phyloP scores from a whole-genome alignment of 805 yeast species.

The Kodamaea sagamina region DNA sequence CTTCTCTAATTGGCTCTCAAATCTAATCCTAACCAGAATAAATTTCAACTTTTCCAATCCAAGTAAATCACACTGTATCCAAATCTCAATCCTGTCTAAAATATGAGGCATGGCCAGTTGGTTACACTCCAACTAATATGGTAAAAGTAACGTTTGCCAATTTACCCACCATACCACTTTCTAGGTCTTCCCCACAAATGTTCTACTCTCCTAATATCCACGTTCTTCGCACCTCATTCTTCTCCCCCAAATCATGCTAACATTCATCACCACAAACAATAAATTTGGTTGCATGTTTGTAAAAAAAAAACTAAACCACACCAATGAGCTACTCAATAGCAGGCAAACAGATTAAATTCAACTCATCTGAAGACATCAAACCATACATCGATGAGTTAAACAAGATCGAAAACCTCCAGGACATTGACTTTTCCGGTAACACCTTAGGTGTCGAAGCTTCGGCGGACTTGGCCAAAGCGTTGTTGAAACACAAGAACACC shows the following conservation, averaged over 20 bases:
- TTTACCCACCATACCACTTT: too few relatives aligned
- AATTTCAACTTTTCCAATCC: too few relatives aligned
- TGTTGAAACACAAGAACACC: constrained; percentile 46
- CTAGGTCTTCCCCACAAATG: too few relatives aligned
- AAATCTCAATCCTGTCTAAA: too few relatives aligned
- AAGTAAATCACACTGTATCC: too few relatives aligned
- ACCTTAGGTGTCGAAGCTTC: constrained; percentile 93
- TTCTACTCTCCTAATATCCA: too few relatives aligned
- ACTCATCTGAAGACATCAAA: constrained; percentile 68
- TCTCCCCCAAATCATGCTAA: not conserved
- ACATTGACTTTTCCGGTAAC: constrained; percentile 86
- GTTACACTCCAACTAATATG: too few relatives aligned
- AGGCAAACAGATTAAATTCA: constrained; percentile 75
- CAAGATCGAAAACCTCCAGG: constrained; percentile 39
- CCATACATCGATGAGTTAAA: constrained; percentile 64
- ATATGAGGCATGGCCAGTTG: too few relatives aligned
- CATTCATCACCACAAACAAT: not conserved
- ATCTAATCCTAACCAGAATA: too few relatives aligned
- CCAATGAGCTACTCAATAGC: constrained; percentile 57
- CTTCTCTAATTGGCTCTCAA: too few relatives aligned
- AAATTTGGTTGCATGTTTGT: not conserved
- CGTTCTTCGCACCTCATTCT: too few relatives aligned
- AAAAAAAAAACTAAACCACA: not conserved
- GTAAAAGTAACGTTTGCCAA: too few relatives aligned
- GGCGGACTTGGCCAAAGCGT: constrained; percentile 60